Evolutionary conservation across 495 filamentous ascomycete genomes (phyloP), one percentile per base, ranked within the genome.

Genomic region (Penicillium bialowiezense): DNA sequence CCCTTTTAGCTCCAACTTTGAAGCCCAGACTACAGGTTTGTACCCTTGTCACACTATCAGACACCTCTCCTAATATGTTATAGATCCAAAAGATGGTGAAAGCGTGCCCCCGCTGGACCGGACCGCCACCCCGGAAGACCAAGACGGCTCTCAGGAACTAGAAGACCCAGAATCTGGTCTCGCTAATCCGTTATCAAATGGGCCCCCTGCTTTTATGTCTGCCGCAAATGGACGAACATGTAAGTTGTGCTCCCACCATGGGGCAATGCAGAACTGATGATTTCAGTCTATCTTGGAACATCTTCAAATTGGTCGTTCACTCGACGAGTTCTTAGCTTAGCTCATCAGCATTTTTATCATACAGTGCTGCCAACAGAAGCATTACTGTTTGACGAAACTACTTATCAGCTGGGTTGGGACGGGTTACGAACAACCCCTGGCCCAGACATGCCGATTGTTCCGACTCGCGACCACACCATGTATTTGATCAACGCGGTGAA

Each of bases 261-360:
- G 37, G 10, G 8, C 23, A 26, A 26, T 9, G n/a, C 12, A 4
- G 29, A 9, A 21, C 45, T 64, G 24, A 61, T 39, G 20, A 1
- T 2, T 36, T 0, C 33, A 73, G 70, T 69, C 43, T 75, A 73
- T 41, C 48, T 75, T 38, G 72, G 70, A 46, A 70, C 71, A 15
- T 74, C 72, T 5, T 75, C 72, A 1, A 74, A 73, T 45, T 75
- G 72, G 72, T 68, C 69, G n/a, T 74, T 75, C 48, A 66, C 66
- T 18, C 63, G 70, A 19, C 63, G 67, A 29, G 60, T 72, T 10
- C 51, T 75, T 18, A 68, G 68, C 35, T 52, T 70, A 43, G 69
- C 62, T 12, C 69, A 75, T 31, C 66, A 69, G 21, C 58, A 65
- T 32, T 47, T 73, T 1, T 68, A 69, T 32, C 56, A 65, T 5